Evolutionary conservation across 2,329 filamentous ascomycete species (phyloP).

Genomic region (Diaporthe citrichinensis): DNA sequence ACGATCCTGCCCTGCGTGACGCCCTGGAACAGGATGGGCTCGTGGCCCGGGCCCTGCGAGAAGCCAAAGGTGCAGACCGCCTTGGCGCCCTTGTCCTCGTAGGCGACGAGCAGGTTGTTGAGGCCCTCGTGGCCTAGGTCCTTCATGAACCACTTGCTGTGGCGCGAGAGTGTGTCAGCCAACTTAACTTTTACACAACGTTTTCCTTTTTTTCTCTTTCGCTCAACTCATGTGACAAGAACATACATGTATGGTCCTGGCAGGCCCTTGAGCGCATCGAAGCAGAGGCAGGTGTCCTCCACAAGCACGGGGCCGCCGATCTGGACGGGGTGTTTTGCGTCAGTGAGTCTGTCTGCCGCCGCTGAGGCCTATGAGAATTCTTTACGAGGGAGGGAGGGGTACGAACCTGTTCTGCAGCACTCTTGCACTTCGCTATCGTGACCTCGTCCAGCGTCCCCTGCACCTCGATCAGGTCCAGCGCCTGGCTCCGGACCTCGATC

Average conservation of each 20-base stretch:
- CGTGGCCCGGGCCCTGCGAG: slow-evolving; percentile 84
- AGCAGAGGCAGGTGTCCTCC: slow-evolving; percentile 96
- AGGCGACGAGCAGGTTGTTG: slow-evolving; percentile 90
- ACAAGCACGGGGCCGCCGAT: slow-evolving; percentile 90
- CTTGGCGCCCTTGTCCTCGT: slow-evolving; percentile 90
- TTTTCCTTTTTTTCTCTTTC: background rate
- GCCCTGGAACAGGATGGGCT: slow-evolving; percentile 92
- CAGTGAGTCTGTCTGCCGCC: background rate
- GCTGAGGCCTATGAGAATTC: background rate
- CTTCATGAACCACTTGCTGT: slow-evolving; percentile 93
- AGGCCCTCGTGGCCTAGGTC: slow-evolving; percentile 86
- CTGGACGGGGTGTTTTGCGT: slow-evolving; percentile 57
- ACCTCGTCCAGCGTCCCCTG: slow-evolving; percentile 95
- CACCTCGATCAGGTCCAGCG: slow-evolving; percentile 87
- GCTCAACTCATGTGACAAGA: background rate
- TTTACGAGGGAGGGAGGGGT: background rate
- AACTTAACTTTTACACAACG: background rate
- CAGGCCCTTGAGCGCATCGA: slow-evolving; percentile 89
- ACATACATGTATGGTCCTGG: slow-evolving; percentile 94
- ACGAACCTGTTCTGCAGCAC: slow-evolving; percentile 81
- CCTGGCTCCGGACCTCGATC: slow-evolving; percentile 81
- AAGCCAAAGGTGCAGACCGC: slow-evolving; percentile 98
- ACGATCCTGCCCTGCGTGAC: slow-evolving; percentile 88
- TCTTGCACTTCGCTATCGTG: slow-evolving; percentile 86
- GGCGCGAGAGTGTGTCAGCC: background rate